phyloP scores from a whole-genome alignment of 2,329 filamentous ascomycete genomes.

The Cucurbitaria berberidis region DNA sequence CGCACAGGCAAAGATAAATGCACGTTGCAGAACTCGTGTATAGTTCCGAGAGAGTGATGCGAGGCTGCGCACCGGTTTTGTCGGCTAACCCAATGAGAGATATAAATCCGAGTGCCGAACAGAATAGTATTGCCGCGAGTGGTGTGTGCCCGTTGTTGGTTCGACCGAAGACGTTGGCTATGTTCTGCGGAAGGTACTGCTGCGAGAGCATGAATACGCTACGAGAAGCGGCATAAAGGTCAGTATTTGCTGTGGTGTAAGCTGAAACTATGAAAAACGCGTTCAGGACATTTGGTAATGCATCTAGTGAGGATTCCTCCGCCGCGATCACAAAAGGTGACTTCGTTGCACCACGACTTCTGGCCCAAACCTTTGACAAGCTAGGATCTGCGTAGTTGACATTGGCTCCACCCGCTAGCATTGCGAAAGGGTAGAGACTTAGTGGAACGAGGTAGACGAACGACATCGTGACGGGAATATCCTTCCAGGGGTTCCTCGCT shows the following conservation, averaged over 20 bases:
- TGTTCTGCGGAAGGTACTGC: slow-evolving; percentile 21
- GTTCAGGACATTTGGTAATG: slow-evolving; percentile 31
- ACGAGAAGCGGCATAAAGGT: slow-evolving; percentile 38
- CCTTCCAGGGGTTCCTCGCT: slow-evolving; percentile 35
- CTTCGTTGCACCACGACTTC: slow-evolving; percentile 2
- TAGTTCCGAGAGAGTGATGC: slow-evolving; percentile 33
- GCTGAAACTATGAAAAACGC: slow-evolving; percentile 42
- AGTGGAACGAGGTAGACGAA: slow-evolving; percentile 42
- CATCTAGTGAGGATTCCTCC: slow-evolving; percentile 24
- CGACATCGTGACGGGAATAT: slow-evolving; percentile 38
- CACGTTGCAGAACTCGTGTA: slow-evolving; percentile 35
- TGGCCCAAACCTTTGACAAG: slow-evolving; percentile 28
- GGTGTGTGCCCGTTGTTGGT: slow-evolving; percentile 42
- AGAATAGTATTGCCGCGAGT: slow-evolving; percentile 35
- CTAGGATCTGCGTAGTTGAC: slow-evolving; percentile 37
- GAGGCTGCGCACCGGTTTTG: slow-evolving; percentile 30
- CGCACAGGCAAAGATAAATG: slow-evolving; percentile 36
- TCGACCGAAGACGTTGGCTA: slow-evolving; percentile 30
- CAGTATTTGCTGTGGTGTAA: slow-evolving; percentile 41
- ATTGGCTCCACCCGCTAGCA: slow-evolving; percentile 37
- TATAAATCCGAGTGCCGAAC: slow-evolving; percentile 34
- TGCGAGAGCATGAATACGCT: slow-evolving; percentile 39
- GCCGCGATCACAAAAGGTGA: slow-evolving; percentile 40
- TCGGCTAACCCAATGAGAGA: slow-evolving; percentile 34
- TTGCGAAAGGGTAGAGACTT: slow-evolving; percentile 31